These are phyloP conservation scores for Gonapodya prolifera DNA, from an alignment of 192 early-diverging fungal genomes.

Conservation along the genomic window DNA sequence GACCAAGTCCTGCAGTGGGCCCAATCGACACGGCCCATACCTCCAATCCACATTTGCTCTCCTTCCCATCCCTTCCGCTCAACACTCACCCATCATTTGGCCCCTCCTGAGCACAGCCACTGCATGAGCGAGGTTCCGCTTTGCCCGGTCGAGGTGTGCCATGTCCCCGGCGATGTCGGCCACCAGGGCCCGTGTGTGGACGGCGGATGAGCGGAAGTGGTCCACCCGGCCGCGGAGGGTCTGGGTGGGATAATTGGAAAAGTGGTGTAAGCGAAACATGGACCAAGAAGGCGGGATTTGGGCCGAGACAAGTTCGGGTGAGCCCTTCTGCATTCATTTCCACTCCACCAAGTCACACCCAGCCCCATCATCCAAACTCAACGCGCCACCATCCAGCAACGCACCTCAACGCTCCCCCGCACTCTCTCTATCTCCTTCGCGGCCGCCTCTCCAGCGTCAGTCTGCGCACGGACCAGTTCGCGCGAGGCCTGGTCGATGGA, in stretches of 20 bases:
- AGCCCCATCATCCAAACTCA: background rate
- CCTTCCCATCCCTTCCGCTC: background rate
- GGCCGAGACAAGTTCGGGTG: background rate
- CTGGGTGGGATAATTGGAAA: constrained; percentile 18
- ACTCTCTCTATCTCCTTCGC: constrained; percentile 54
- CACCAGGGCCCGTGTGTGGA: constrained; percentile 73
- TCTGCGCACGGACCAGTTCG: constrained; percentile 58
- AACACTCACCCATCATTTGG: constrained; percentile 65
- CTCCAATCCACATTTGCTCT: background rate
- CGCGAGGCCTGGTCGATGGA: constrained; percentile 51
- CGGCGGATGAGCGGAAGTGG: constrained; percentile 73
- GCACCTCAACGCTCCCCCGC: constrained; percentile 62
- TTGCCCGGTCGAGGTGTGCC: constrained; percentile 84
- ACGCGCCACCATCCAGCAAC: background rate
- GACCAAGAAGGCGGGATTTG: background rate
- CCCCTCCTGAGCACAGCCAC: constrained; percentile 71
- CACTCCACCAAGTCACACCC: background rate
- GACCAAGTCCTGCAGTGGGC: background rate
- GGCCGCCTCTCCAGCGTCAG: constrained; percentile 41
- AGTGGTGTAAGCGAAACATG: constrained; percentile 1
- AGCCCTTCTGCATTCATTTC: background rate
- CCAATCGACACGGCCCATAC: constrained; percentile 12
- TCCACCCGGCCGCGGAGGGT: constrained; percentile 66
- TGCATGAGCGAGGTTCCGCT: constrained; percentile 73
- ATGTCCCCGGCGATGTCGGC: constrained; percentile 95